Evolutionary conservation across 176 grass and related monocot species (phyloP).

Genomic region (Cenchrus fungigraminus): DNA sequence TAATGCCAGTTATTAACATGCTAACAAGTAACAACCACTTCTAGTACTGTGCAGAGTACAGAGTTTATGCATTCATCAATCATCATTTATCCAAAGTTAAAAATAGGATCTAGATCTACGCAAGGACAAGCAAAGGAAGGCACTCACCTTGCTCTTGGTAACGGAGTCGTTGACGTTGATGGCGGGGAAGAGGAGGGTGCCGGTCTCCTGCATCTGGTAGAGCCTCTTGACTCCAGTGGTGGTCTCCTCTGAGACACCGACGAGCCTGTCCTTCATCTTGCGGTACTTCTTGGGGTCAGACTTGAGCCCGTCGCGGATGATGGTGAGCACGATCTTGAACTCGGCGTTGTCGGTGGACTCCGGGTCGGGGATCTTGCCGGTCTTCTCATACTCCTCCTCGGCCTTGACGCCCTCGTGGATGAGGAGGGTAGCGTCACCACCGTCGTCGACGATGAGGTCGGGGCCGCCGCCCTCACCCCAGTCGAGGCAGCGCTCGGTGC

Average conservation of each 20-base stretch:
- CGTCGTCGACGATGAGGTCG: constrained; percentile 96
- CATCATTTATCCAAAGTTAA: neutral
- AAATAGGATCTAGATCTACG: neutral
- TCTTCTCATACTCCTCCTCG: constrained; percentile 89
- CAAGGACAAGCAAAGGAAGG: neutral
- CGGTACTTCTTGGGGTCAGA: constrained; percentile 71
- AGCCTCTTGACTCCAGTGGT: constrained; percentile 90
- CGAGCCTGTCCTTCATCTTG: constrained; percentile 96
- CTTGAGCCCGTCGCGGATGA: constrained; percentile 86
- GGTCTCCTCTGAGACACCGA: constrained; percentile 94
- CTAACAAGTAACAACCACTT: neutral
- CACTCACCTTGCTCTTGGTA: constrained; percentile 94
- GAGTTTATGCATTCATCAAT: neutral
- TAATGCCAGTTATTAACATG: neutral
- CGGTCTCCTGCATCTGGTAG: constrained; percentile 88
- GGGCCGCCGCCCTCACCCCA: constrained; percentile 81
- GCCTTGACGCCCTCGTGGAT: constrained; percentile 93
- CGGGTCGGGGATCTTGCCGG: constrained; percentile 75
- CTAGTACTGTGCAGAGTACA: neutral
- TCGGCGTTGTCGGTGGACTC: constrained; percentile 86
- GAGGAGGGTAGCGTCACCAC: constrained; percentile 82
- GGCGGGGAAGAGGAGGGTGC: constrained; percentile 79
- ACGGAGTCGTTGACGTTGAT: constrained; percentile 96
- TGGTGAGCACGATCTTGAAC: constrained; percentile 91
- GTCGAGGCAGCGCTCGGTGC: constrained; percentile 94